Evolutionary conservation across 2,329 filamentous ascomycete genomes (phyloP).

Genomic region (Stachybotrys chlorohalonatus): DNA sequence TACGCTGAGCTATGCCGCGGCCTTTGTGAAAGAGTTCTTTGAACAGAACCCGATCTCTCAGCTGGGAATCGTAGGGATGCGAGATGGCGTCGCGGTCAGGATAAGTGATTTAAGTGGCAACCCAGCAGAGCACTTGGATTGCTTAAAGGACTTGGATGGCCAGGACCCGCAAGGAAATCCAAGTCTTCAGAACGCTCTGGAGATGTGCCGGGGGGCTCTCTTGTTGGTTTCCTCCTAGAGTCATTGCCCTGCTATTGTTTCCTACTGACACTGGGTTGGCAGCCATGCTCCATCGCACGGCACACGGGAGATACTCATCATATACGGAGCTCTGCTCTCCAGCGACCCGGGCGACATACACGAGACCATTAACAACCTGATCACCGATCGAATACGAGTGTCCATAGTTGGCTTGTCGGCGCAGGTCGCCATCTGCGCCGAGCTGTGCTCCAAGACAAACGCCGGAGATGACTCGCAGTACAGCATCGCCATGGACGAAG

Average conservation of each 20-base stretch:
- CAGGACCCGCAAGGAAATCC: conserved; percentile 65
- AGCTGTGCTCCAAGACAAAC: conserved; percentile 84
- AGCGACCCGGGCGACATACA: conserved; percentile 94
- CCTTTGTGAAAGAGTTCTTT: conserved; percentile 91
- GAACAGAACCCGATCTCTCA: conserved; percentile 98
- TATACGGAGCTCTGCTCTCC: conserved; percentile 84
- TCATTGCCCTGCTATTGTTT: background rate
- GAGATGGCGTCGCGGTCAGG: conserved; percentile 77
- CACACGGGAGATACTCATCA: conserved; percentile 82
- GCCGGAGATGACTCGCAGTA: conserved; percentile 68
- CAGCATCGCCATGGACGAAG: conserved; percentile 67
- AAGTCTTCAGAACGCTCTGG: conserved; percentile 86
- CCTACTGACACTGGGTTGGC: background rate
- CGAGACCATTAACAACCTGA: conserved; percentile 71
- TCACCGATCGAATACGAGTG: conserved; percentile 77
- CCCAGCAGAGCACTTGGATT: conserved; percentile 76
- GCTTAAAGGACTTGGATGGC: conserved; percentile 57
- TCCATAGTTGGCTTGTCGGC: conserved; percentile 85
- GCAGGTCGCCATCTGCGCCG: conserved; percentile 83
- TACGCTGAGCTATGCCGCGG: conserved; percentile 70
- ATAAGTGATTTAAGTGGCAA: conserved; percentile 90
- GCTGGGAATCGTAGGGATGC: conserved; percentile 85
- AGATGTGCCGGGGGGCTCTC: conserved; percentile 88
- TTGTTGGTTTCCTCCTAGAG: conserved; percentile 43
- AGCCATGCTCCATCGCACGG: conserved; percentile 81